Evolutionary conservation across 495 filamentous ascomycete species (phyloP).

Genomic region (Cercophora scortea): DNA sequence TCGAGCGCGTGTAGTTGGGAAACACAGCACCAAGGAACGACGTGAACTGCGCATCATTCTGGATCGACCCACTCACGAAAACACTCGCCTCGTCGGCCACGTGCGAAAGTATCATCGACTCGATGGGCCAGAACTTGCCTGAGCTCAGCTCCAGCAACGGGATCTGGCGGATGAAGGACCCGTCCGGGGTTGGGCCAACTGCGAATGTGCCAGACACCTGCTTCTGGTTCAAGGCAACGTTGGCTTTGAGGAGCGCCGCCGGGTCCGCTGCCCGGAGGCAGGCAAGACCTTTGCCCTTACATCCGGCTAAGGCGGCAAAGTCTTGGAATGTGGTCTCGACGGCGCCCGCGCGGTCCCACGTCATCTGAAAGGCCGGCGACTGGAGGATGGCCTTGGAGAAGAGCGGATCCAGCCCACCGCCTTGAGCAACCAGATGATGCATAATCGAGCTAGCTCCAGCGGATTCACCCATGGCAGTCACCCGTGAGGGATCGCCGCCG

Average conservation of each 20-base stretch:
- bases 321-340: slow-evolving; percentile 33
- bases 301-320: slow-evolving; percentile 39
- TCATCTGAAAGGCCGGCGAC: slow-evolving; percentile 39
- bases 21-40: slow-evolving; percentile 37
- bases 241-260: slow-evolving; percentile 30
- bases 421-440: slow-evolving; percentile 57
- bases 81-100: slow-evolving; percentile 30
- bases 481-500: slow-evolving; percentile 52
- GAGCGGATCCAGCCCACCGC: slow-evolving; percentile 40
- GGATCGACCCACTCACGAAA: slow-evolving; percentile 36
- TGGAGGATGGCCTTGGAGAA: slow-evolving; percentile 40
- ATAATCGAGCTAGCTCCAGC: slow-evolving; percentile 58
- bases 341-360: slow-evolving; percentile 31
- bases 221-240: slow-evolving; percentile 25
- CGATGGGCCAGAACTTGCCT: slow-evolving; percentile 36
- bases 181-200: slow-evolving; percentile 39
- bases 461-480: slow-evolving; percentile 64
- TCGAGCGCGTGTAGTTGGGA: slow-evolving; percentile 24
- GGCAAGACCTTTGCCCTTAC: slow-evolving; percentile 32
- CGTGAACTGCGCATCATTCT: slow-evolving; percentile 45
- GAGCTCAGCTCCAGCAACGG: slow-evolving; percentile 33
- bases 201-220: slow-evolving; percentile 31
- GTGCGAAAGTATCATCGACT: slow-evolving; percentile 34
- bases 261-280: slow-evolving; percentile 34
- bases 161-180: slow-evolving; percentile 36